phyloP scores from a whole-genome alignment of 2,329 filamentous ascomycete species.

The Exophiala mesophila region DNA sequence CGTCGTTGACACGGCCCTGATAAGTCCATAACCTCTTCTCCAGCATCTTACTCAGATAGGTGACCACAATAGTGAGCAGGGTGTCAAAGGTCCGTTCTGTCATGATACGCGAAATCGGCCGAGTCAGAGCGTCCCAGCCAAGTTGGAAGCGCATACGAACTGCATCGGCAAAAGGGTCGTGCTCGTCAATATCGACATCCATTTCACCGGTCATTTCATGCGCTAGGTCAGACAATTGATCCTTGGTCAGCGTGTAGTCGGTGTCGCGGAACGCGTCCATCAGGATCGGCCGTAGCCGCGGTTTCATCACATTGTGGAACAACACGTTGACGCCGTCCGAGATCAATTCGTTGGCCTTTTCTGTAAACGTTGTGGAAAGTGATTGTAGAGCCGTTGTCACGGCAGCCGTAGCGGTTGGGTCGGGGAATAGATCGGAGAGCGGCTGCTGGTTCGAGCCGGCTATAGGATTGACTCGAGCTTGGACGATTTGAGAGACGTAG shows the following conservation, averaged over 20 bases:
- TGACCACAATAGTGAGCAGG: conserved; percentile 69
- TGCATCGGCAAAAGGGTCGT: conserved; percentile 48
- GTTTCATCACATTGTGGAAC: conserved; percentile 81
- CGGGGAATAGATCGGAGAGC: conserved; percentile 59
- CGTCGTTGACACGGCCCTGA: conserved; percentile 70
- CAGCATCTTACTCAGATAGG: conserved; percentile 69
- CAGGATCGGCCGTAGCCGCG: conserved; percentile 76
- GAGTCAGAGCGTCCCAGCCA: conserved; percentile 80
- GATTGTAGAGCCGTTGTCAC: conserved; percentile 56
- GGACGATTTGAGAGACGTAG: conserved; percentile 82
- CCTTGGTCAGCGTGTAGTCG: conserved; percentile 68
- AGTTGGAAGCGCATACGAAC: conserved; percentile 76
- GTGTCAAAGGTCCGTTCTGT: conserved; percentile 70
- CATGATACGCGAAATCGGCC: conserved; percentile 77
- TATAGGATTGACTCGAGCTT: conserved; percentile 54
- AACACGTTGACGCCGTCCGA: conserved; percentile 79
- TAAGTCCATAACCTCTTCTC: conserved; percentile 85
- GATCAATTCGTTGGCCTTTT: conserved; percentile 76
- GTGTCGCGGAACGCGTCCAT: conserved; percentile 86
- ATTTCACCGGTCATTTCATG: conserved; percentile 32
- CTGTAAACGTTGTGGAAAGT: conserved; percentile 66
- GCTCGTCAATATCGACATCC: conserved; percentile 27
- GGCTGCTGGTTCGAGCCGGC: conserved; percentile 36
- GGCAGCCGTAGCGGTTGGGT: conserved; percentile 66
- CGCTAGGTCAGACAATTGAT: conserved; percentile 24